Evolutionary conservation across 2,329 filamentous ascomycete genomes (phyloP).

Genomic region (Microsporum audouinii): DNA sequence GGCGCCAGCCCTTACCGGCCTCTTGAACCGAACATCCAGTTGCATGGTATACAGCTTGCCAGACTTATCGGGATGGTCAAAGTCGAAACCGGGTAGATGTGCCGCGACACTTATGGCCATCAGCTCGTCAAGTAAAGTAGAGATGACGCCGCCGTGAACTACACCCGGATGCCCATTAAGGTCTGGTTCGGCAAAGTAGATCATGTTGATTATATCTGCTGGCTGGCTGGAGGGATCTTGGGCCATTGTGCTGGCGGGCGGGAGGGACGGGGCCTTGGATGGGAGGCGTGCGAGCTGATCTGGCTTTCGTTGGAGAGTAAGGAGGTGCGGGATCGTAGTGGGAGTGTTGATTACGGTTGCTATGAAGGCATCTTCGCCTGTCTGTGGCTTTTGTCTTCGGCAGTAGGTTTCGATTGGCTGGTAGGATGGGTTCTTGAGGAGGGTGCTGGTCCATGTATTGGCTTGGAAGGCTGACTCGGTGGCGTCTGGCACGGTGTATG

Average conservation of each 20-base stretch:
- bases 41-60: slow-evolving; percentile 30
- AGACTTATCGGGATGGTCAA: slow-evolving; percentile 18
- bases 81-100: slow-evolving; percentile 17
- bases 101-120: slow-evolving; percentile 32
- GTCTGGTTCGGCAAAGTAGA: slow-evolving; percentile 26
- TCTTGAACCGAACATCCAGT: slow-evolving; percentile 32
- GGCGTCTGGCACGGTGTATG: slow-evolving; percentile 8
- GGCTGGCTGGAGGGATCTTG: slow-evolving; percentile 6
- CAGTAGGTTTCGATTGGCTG: slow-evolving; percentile 30
- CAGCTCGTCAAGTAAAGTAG: slow-evolving; percentile 34
- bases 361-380: slow-evolving; percentile 36
- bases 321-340: slow-evolving; percentile 31
- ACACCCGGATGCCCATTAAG: slow-evolving; percentile 30
- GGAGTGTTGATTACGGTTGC: slow-evolving; percentile 29
- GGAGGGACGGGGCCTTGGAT: slow-evolving; percentile 17
- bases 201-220: slow-evolving; percentile 30
- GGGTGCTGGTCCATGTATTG: slow-evolving; percentile 22
- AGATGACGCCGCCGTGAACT: slow-evolving; percentile 32
- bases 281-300: slow-evolving; percentile 16
- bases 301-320: slow-evolving; percentile 25
- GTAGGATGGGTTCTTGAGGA: slow-evolving; percentile 28
- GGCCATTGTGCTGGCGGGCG: slow-evolving; percentile 15
- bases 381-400: slow-evolving; percentile 28
- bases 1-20: slow-evolving; percentile 27
- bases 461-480: slow-evolving; percentile 17